phyloP scores from a whole-genome alignment of 129 eudicot species.

The Ambrosia trifida region DNA sequence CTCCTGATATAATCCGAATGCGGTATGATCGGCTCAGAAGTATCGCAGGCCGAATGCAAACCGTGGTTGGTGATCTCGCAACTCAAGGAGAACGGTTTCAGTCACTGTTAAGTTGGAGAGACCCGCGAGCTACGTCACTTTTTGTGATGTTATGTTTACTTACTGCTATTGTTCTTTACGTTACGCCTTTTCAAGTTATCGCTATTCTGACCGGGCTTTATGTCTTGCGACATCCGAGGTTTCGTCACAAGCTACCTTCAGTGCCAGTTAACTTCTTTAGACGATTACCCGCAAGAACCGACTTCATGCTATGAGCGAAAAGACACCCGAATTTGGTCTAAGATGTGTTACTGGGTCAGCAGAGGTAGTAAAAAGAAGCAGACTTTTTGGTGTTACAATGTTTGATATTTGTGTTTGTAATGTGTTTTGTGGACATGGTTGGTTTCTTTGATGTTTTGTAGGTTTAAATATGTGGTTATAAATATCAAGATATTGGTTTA shows the following conservation, averaged over 20 bases:
- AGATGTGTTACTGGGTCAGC: not conserved
- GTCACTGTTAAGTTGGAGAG: slow-evolving; percentile 7
- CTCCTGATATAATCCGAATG: slow-evolving; percentile 16
- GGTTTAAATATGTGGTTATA: not conserved
- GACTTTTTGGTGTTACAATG: not conserved
- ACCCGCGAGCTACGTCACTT: slow-evolving; percentile 12
- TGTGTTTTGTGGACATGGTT: not conserved
- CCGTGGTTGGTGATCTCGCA: slow-evolving; percentile 15
- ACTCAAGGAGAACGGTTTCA: slow-evolving; percentile 21
- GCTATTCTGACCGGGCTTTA: not conserved
- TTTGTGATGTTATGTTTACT: not conserved
- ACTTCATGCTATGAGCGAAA: slow-evolving; percentile 17
- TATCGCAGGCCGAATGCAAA: slow-evolving; percentile 16
- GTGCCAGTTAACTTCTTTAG: slow-evolving; percentile 18
- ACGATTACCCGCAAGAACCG: slow-evolving; percentile 15
- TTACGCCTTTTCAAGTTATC: not conserved
- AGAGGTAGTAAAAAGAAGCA: not conserved
- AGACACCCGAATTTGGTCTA: not conserved
- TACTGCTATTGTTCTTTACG: not conserved
- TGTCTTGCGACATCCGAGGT: slow-evolving; percentile 14
- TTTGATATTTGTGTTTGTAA: not conserved
- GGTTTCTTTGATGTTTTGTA: not conserved
- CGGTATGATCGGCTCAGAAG: slow-evolving; percentile 25
- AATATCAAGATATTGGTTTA: not conserved
- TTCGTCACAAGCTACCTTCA: slow-evolving; percentile 9